Evolutionary conservation across 148 eudicot genomes (phyloP).

Genomic region (Silene conica): DNA sequence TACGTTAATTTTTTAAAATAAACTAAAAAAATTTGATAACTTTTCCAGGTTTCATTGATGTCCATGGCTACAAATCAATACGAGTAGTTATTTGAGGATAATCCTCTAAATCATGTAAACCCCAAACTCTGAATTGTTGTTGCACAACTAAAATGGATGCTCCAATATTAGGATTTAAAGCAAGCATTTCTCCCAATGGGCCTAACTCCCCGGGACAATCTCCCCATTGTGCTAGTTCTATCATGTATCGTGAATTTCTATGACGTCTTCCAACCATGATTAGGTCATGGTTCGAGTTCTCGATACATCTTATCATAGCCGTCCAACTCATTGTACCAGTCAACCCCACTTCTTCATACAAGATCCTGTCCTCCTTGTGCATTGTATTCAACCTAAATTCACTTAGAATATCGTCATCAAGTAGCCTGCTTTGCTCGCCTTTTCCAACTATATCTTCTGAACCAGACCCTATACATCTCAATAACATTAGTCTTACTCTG

Average conservation of each 20-base stretch:
- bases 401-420: constrained; percentile 36
- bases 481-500: constrained; percentile 29
- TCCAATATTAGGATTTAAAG: constrained; percentile 18
- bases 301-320: constrained; percentile 28
- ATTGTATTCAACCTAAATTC: constrained; percentile 32
- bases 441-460: constrained; percentile 24
- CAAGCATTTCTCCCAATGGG: constrained; percentile 48
- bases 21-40: too few species aligned
- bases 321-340: constrained; percentile 26
- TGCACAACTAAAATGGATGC: constrained; percentile 32
- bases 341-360: constrained; percentile 35
- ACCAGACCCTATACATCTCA: constrained; percentile 26
- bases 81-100: constrained; percentile 30
- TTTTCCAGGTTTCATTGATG: too few species aligned
- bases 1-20: too few species aligned
- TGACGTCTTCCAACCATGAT: constrained; percentile 54
- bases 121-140: constrained; percentile 47
- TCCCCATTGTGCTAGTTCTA: constrained; percentile 33
- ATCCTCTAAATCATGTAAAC: constrained; percentile 50
- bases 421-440: constrained; percentile 29
- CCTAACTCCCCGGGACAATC: constrained; percentile 45
- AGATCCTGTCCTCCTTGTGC: constrained; percentile 25
- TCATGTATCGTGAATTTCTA: constrained; percentile 30
- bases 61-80: constrained; percentile 22
- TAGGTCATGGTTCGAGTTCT: constrained; percentile 28